Base-by-base conservation (phyloP, 2,329 filamentous ascomycete species). In the Hymenoscyphus repandus region DNA sequence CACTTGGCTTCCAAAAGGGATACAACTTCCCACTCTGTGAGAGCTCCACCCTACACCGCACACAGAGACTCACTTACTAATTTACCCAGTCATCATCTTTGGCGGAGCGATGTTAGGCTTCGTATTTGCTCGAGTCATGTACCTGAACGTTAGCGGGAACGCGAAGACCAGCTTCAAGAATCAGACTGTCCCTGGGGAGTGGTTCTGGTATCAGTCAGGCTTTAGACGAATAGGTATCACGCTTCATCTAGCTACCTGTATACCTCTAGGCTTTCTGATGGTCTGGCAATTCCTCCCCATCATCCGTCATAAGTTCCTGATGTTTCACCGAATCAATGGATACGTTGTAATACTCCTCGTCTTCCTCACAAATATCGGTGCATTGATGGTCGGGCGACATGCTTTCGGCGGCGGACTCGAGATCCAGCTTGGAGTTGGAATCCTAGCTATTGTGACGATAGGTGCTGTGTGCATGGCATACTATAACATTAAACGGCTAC, bases 1-100 rank as follows among this genome's bases (percentile, higher is more conserved):
- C 83, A 79, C 54, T 88, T 80, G n/a, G 79, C 72, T 51, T 78
- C 71, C 44, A 75, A 66, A 42, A 85, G 65, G 48, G 83, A 80
- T 55, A 80, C 73, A 30, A 77, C 67, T 58, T 81, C 80, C 37
- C 83, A 74, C 53, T 78, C 70, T 62, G 59, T 61, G 48, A 47
- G 53, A 52, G 6, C 10, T n/a, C 13, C 6, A 11, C 27, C 27
- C n/a, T 15, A 2, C 18, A 37, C 10, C 34, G 12, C 6, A 17
- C 30, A 10, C 20, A n/a, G 10, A 17, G n/a, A 11, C 38, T 17
- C 17, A 36, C 18, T 31, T 43, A 30, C 30, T 31, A 17, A 13
- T 32, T 36, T 32, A 30, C 20, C 39, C 7, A 49, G 46, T 49
- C 36, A 37, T 61, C 32, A 58, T 59, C 22, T 61, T 60, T n/a